Conservation (phyloP, 768 basidiomycete genomes). For the Boletellus emodensis region DNA sequence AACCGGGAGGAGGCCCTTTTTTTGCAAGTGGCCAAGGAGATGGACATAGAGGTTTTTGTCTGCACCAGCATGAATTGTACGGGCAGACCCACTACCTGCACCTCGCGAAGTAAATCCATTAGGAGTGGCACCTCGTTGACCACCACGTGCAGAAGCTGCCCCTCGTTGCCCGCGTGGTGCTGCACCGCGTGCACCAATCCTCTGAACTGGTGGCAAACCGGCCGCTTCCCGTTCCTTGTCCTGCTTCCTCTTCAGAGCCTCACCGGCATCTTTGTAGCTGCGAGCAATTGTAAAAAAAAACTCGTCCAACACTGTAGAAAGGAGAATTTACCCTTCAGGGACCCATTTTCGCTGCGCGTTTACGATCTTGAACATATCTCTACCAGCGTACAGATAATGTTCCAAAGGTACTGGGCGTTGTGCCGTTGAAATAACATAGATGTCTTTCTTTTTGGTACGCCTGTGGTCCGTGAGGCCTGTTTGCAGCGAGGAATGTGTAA, state of each 20-base stretch:
- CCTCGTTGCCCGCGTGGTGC: slow-evolving; percentile 48
- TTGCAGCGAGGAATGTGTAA: slow-evolving; percentile 6
- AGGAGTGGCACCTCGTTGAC: slow-evolving; percentile 47
- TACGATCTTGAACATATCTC: slow-evolving; percentile 90
- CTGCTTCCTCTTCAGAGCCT: slow-evolving; percentile 88
- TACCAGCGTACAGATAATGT: slow-evolving; percentile 94
- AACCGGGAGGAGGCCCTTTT: slow-evolving; percentile 83
- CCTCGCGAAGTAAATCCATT: slow-evolving; percentile 33
- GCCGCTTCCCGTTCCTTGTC: slow-evolving; percentile 98
- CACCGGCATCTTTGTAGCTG: slow-evolving; percentile 88
- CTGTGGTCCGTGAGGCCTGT: slow-evolving; percentile 38
- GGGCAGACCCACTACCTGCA: slow-evolving; percentile 44
- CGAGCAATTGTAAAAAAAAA: slow-evolving; percentile 2
- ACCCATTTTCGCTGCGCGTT: slow-evolving; percentile 67
- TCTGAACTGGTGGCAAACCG: slow-evolving; percentile 81
- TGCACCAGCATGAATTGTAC: slow-evolving; percentile 61
- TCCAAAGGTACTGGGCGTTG: slow-evolving; percentile 96
- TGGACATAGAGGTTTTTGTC: slow-evolving; percentile 96
- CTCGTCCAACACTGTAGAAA: background rate
- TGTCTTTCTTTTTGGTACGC: slow-evolving; percentile 98
- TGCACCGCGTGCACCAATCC: slow-evolving; percentile 76
- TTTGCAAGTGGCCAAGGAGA: slow-evolving; percentile 79
- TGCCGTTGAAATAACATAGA: slow-evolving; percentile 96
- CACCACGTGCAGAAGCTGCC: slow-evolving; percentile 46
- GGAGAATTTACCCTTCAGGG: slow-evolving; percentile 63